Evolutionary conservation across 345 rosid genomes (phyloP).

Genomic region (Salix arbutifolia): DNA sequence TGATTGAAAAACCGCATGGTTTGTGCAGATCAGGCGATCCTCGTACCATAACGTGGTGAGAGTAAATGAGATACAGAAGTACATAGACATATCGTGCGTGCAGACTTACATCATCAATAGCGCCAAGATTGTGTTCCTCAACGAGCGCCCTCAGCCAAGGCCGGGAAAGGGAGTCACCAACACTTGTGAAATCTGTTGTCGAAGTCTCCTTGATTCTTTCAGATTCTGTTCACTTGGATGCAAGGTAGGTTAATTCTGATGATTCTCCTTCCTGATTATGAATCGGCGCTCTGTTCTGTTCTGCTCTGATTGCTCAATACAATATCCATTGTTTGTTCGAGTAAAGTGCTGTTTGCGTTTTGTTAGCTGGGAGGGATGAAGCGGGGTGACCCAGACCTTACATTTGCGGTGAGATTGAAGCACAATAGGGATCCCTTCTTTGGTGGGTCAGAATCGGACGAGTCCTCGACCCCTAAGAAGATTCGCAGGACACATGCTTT

Average conservation of each 20-base stretch:
- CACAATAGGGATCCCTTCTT: conserved; percentile 35
- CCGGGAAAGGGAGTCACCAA: conserved; percentile 91
- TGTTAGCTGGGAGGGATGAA: conserved; percentile 71
- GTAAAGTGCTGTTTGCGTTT: conserved; percentile 1
- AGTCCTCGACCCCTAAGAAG: conserved; percentile 70
- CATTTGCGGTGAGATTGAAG: conserved; percentile 53
- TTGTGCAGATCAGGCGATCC: conserved; percentile 78
- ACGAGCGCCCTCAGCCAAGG: conserved; percentile 85
- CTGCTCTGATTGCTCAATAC: not conserved
- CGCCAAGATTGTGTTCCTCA: conserved; percentile 84
- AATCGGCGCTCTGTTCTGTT: not conserved
- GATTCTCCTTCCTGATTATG: not conserved
- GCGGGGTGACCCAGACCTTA: conserved; percentile 54
- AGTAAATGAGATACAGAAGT: conserved; percentile 81
- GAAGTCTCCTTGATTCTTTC: conserved; percentile 92
- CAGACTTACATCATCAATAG: conserved; percentile 93
- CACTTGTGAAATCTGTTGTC: conserved; percentile 77
- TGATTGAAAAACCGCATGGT: not conserved
- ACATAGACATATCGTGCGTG: conserved; percentile 71
- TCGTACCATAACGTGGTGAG: conserved; percentile 94
- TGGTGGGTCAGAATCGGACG: conserved; percentile 65
- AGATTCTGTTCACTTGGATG: conserved; percentile 92
- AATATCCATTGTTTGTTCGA: not conserved
- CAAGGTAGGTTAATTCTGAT: conserved; percentile 39
- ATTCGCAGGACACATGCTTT: conserved; percentile 48